Evolutionary conservation across 1,284 basidiomycete genomes (phyloP), one percentile per base, ranked within the genome.

Genomic region (Cryptococcus amylolentus): DNA sequence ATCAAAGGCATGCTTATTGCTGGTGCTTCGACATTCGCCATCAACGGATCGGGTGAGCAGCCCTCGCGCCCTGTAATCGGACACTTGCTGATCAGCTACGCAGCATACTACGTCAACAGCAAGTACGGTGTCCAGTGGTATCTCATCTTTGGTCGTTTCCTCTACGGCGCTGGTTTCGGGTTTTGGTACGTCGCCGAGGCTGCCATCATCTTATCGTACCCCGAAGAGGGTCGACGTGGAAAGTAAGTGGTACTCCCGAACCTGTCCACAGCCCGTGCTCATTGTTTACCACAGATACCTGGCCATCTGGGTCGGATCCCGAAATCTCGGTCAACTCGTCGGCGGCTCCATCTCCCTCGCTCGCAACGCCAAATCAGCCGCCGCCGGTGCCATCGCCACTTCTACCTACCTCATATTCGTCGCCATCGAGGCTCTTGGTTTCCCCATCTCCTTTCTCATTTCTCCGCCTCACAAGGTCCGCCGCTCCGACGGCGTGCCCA

Each of bases 321-420:
- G 69, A 12, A 69, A 69, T 58, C 44, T 59, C 5, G 70, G 70
- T 37, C 63, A 65, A 53, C 43, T 26, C 10, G 40, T 45, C n/a
- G 23, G 41, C 42, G 27, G 42, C 5, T 7, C 14, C 27, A 44
- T 53, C 6, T 28, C 50, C 28, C 35, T 35, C 31, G 49, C 28
- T 18, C 49, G 56, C 49, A 69, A 65, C 48, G 48, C 57, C 44
- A 60, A 60, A 23, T 18, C 31, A 10, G 52, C 51, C 46, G 50
- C 49, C 6, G 57, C 51, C 3, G 69, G 70, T 13, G 59, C 52
- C 20, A 56, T 72, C 14, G 57, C 63, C 3, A 53, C 58, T 16
- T 39, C 55, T 26, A 71, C 70, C 16, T 73, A 69, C 51, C 51
- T 70, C 14, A 64, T 69, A 31, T 73, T 73, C 51, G 50, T 73